Conservation (phyloP, 139 green algal species). For the Edaphochlamys debaryana region DNA sequence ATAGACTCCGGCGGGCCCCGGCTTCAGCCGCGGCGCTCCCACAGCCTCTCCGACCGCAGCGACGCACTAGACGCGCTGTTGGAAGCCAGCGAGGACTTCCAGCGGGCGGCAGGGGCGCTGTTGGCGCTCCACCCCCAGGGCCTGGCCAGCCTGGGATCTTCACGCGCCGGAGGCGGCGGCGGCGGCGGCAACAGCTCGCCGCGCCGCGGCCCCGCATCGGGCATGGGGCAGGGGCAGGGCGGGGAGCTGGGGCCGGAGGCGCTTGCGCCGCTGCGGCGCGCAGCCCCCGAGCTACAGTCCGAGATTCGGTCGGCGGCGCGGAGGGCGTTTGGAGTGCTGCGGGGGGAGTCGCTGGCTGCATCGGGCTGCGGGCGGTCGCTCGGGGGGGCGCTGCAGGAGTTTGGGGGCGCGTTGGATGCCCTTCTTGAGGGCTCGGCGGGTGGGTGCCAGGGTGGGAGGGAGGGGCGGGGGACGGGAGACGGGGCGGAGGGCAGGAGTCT, state of each 20-base stretch:
- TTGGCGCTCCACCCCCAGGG: conserved; percentile 14
- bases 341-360: background rate
- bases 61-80: background rate
- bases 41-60: background rate
- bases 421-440: conserved; percentile 12
- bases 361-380: conserved; percentile 2
- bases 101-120: conserved; percentile 11
- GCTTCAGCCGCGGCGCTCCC: background rate
- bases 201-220: no score
- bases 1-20: background rate
- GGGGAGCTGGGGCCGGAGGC: background rate
- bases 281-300: conserved; percentile 16
- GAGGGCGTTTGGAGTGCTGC: conserved; percentile 12
- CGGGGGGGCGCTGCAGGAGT: conserved; percentile 10
- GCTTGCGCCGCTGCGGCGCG: background rate
- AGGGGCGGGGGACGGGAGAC: no score
- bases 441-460: background rate
- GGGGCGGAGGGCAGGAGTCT: no score
- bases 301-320: conserved; percentile 8
- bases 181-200: background rate
- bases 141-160: background rate
- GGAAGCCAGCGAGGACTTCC: conserved; percentile 5
- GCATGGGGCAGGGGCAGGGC: no score
- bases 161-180: background rate
- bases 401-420: conserved; percentile 10